These are phyloP conservation scores for Pseudophaeomoniella oleicola DNA, from an alignment of 2,329 filamentous ascomycete genomes.

Conservation along the genomic window DNA sequence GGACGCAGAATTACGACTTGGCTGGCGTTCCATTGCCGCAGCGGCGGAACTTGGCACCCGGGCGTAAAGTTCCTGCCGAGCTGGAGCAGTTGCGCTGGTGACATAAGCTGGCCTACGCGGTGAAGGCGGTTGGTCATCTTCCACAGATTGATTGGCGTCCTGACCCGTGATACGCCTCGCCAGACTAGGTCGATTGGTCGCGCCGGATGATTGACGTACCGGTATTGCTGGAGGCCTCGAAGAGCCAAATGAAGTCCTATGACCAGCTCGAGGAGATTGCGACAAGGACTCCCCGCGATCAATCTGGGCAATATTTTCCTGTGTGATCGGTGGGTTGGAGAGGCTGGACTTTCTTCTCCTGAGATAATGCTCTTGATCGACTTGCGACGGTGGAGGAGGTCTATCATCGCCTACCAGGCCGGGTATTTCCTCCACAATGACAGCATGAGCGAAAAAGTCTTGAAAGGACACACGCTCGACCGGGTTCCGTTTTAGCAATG, in stretches of 20 bases:
- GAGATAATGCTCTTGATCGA: background rate
- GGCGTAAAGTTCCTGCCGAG: constrained; percentile 22
- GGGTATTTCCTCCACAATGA: constrained; percentile 63
- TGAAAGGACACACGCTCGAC: constrained; percentile 75
- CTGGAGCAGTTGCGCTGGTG: constrained; percentile 24
- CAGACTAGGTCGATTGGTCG: background rate
- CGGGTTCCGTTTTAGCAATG: constrained; percentile 70
- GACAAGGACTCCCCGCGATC: background rate
- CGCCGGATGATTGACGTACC: background rate
- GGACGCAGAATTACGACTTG: constrained; percentile 31
- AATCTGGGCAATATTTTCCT: background rate
- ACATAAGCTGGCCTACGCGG: constrained; percentile 16
- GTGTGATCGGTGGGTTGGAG: background rate
- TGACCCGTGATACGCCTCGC: background rate
- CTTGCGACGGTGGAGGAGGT: constrained; percentile 17
- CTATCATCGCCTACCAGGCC: constrained; percentile 67
- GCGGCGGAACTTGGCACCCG: constrained; percentile 18
- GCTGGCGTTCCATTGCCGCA: constrained; percentile 47
- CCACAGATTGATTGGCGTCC: background rate
- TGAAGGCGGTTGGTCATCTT: background rate
- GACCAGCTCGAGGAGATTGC: constrained; percentile 13
- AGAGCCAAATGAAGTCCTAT: background rate
- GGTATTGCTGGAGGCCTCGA: constrained; percentile 4
- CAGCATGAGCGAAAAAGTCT: constrained; percentile 63
- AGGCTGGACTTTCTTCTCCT: background rate